Evolutionary conservation across 352 stramenopile genomes (phyloP).

Genomic region (Elongisporangium prolatum): DNA sequence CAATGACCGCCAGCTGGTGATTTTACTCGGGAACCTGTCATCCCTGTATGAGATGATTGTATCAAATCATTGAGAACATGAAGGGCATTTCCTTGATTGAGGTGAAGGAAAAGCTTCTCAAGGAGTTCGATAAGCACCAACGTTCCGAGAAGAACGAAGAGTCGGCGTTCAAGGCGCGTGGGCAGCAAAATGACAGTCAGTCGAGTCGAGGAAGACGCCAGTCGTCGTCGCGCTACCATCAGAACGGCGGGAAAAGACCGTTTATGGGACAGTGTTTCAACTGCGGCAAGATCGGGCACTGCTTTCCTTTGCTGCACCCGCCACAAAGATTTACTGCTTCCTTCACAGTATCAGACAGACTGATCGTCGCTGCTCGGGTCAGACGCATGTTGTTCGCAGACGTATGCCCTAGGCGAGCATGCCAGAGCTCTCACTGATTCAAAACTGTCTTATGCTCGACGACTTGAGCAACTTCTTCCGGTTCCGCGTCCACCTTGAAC

Average conservation of each 20-base stretch:
- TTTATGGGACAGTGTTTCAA: too few species aligned
- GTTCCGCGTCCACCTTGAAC: slow-evolving; percentile 12
- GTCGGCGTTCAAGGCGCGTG: slow-evolving; percentile 6
- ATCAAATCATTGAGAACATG: slow-evolving; percentile 14
- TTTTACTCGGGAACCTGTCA: slow-evolving; percentile 6
- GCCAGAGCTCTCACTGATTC: slow-evolving; percentile 16
- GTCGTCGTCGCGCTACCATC: neutral
- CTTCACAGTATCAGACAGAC: too few species aligned
- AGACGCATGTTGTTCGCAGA: slow-evolving; percentile 4
- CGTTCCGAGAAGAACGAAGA: neutral
- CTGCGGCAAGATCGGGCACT: neutral
- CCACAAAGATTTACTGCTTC: too few species aligned
- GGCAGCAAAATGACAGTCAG: too few species aligned
- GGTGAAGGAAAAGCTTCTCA: slow-evolving; percentile 20
- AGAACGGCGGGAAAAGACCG: slow-evolving; percentile 8
- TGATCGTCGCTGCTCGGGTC: too few species aligned
- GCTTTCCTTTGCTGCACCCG: slow-evolving; percentile 12
- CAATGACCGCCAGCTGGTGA: slow-evolving; percentile 4
- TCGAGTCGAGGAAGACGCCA: too few species aligned
- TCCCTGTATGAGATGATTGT: slow-evolving; percentile 9
- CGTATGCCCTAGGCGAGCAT: slow-evolving; percentile 12
- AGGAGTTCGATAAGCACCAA: slow-evolving; percentile 12
- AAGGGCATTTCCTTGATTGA: slow-evolving; percentile 9
- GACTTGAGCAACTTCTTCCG: slow-evolving; percentile 3
- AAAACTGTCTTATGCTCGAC: slow-evolving; percentile 2